These are phyloP conservation scores for Mucor racemosus DNA, from an alignment of 371 early-diverging fungal genomes.

Conservation along the genomic window DNA sequence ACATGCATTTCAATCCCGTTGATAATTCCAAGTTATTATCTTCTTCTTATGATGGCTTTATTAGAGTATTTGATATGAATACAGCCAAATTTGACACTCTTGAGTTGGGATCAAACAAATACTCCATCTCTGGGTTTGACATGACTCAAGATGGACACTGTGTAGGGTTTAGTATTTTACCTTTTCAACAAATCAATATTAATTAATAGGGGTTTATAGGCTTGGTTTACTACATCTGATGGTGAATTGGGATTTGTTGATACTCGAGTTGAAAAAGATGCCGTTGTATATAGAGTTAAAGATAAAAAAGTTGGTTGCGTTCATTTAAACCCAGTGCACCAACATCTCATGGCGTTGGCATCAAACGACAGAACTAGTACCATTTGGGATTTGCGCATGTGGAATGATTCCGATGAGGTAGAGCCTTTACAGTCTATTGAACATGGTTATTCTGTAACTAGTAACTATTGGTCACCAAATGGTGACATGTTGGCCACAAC, in stretches of 20 bases:
- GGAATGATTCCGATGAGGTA: constrained; percentile 29
- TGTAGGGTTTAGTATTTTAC: constrained; percentile 14
- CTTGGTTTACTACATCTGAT: constrained; percentile 67
- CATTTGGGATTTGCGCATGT: constrained; percentile 78
- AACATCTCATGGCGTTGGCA: constrained; percentile 64
- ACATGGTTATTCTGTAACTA: constrained; percentile 68
- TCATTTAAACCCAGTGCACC: constrained; percentile 66
- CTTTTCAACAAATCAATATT: no score
- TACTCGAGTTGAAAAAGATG: constrained; percentile 32
- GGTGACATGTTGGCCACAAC: constrained; percentile 56
- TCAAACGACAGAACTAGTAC: constrained; percentile 71
- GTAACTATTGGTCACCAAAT: constrained; percentile 73
- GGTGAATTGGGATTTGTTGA: constrained; percentile 66
- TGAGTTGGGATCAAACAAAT: constrained; percentile 32
- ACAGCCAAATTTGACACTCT: constrained; percentile 56
- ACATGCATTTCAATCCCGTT: constrained; percentile 56
- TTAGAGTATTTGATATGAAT: constrained; percentile 67
- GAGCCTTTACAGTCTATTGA: constrained; percentile 47
- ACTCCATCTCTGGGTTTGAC: constrained; percentile 52
- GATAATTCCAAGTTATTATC: constrained; percentile 59
- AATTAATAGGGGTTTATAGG: constrained; percentile 1
- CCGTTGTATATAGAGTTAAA: constrained; percentile 33
- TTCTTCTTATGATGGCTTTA: constrained; percentile 70
- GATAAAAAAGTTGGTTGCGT: constrained; percentile 76
- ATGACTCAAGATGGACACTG: constrained; percentile 47